phyloP scores from a whole-genome alignment of 768 basidiomycete genomes.

The Naematelia aurantialba region DNA sequence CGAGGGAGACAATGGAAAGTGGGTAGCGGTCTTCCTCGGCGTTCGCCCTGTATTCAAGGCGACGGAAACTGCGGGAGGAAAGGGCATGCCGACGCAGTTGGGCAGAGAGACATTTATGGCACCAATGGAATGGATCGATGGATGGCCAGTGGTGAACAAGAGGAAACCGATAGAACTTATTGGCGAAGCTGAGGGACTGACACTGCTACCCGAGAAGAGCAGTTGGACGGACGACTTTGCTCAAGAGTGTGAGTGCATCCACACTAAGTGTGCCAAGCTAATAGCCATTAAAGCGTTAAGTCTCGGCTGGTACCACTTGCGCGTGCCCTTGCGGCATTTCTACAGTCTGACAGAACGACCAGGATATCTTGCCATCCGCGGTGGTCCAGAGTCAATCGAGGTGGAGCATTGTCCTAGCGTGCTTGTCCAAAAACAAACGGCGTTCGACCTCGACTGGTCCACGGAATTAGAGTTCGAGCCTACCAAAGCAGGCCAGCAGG shows the following conservation, averaged over 20 bases:
- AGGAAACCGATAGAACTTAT: constrained; percentile 18
- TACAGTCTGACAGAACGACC: not conserved
- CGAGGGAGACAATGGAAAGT: constrained; percentile 47
- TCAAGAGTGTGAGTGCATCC: not conserved
- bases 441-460: constrained; percentile 3
- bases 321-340: not conserved
- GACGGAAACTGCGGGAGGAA: not conserved
- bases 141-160: constrained; percentile 29
- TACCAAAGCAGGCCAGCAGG: not conserved
- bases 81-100: constrained; percentile 32
- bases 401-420: not conserved
- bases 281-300: not conserved
- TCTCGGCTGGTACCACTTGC: constrained; percentile 9
- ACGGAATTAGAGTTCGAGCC: constrained; percentile 1
- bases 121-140: constrained; percentile 46
- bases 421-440: constrained; percentile 6
- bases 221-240: constrained; percentile 4
- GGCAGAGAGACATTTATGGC: constrained; percentile 52
- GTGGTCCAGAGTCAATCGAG: not conserved
- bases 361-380: constrained; percentile 1
- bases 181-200: not conserved
- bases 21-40: constrained; percentile 40
- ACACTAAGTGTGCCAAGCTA: not conserved
- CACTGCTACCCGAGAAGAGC: not conserved
- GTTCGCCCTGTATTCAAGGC: constrained; percentile 15